Base-by-base conservation (phyloP, 306 rosid genomes). In the Lablab purpureus region DNA sequence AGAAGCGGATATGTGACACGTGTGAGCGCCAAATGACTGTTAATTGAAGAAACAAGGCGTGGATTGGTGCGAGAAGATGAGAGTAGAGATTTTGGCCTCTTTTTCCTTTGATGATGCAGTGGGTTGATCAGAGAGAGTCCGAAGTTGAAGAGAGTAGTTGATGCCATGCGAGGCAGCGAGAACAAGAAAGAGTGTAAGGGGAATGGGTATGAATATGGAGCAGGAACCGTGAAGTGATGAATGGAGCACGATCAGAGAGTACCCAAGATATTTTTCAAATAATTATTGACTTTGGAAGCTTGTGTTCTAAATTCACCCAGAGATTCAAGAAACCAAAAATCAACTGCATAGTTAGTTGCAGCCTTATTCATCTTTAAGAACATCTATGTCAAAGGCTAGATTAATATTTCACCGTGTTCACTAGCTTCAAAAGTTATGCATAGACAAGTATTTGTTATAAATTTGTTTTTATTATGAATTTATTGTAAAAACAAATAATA, bases 161-260 rank as follows among this genome's bases (percentile, higher is more conserved):
- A 85, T 43, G 84, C 90, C 98, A 91, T 92, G 45, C 84, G 46
- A 58, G 82, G 34, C 7, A 65, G 52, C 54, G 73, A 73, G 58
- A 50, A 66, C 45, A 62, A 34, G 84, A 41, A 7, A 58, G 22
- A 6, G 18, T 5, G 10, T 15, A 30, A 32, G 36, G 36, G 7
- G 5, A n/a, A 32, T 6, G 40, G 37, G 54, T 58, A 28, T 64
- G 50, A 65, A 3, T 10, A 22, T 55, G 63, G 0, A 14, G 10
- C 11, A 63, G 11, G 10, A 65, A 18, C 9, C 21, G 6, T 40
- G 71, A 10, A 55, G 18, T 41, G 81, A 65, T 76, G 23, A 46
- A 45, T 15, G 64, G 34, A 64, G 60, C 49, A 46, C 72, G 41
- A 22, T 36, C 32, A 10, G 36, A 10, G 36, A 55, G 14, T 58